Conservation (phyloP, 2,329 filamentous ascomycete species). For the Paraphoma sp. region DNA sequence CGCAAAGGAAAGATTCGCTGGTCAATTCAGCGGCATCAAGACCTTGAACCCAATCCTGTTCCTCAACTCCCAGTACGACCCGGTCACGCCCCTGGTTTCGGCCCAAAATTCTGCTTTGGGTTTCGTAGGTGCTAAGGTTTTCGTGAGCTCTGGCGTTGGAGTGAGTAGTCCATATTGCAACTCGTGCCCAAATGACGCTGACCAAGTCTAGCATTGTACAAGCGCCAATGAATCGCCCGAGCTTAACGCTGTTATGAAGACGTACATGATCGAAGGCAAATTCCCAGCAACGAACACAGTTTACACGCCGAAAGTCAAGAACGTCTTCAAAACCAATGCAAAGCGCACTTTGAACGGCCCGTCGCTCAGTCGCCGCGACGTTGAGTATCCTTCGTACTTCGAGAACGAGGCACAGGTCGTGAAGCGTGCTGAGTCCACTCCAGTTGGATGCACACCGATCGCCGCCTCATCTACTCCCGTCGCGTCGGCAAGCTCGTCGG, state of each 20-base stretch:
- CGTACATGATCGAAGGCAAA: background rate
- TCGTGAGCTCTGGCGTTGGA: slow-evolving; percentile 2
- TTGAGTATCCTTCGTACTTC: background rate
- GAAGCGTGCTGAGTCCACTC: background rate
- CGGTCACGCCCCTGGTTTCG: slow-evolving; percentile 5
- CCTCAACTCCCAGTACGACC: slow-evolving; percentile 6
- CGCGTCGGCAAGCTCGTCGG: background rate
- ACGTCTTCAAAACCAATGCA: slow-evolving; percentile 1
- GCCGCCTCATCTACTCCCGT: background rate
- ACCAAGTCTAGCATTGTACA: slow-evolving; percentile 1
- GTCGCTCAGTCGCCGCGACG: background rate
- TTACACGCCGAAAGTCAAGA: background rate
- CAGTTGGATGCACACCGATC: slow-evolving; percentile 4
- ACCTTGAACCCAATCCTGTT: slow-evolving; percentile 15
- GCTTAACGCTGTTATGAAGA: background rate
- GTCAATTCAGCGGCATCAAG: slow-evolving; percentile 5
- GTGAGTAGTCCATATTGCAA: background rate
- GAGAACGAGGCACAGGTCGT: background rate
- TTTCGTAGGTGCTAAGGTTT: slow-evolving; percentile 1
- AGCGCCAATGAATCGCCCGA: slow-evolving; percentile 1
- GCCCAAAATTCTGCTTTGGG: slow-evolving; percentile 2
- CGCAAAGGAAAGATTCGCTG: slow-evolving; percentile 11
- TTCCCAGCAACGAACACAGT: background rate
- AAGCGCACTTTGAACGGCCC: background rate
- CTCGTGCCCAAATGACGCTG: too few species aligned